phyloP scores from a whole-genome alignment of 2,329 filamentous ascomycete species.

The Fusarium dimerum region DNA sequence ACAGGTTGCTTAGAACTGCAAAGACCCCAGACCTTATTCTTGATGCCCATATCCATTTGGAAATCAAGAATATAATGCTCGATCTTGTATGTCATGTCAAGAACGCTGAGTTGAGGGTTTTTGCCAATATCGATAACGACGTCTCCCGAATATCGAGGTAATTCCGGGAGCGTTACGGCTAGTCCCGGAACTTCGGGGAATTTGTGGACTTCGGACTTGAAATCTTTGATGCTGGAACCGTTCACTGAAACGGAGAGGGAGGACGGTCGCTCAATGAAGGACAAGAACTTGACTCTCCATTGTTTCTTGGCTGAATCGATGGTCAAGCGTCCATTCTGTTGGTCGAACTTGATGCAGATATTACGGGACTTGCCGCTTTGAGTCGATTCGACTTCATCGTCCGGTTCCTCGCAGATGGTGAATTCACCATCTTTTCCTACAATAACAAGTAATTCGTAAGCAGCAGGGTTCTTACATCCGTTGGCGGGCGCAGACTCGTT shows the following conservation, averaged over 20 bases:
- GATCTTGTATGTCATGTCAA: constrained; percentile 17
- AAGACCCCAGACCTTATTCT: constrained; percentile 28
- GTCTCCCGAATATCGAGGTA: neutral
- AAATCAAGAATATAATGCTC: constrained; percentile 24
- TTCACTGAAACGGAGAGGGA: constrained; percentile 3
- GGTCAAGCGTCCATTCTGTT: constrained; percentile 8
- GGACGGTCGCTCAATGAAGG: constrained; percentile 1
- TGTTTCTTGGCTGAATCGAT: constrained; percentile 3
- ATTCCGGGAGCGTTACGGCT: constrained; percentile 9
- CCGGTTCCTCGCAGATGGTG: constrained; percentile 48
- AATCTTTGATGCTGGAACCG: neutral
- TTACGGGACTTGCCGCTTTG: neutral
- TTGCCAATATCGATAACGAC: constrained; percentile 8
- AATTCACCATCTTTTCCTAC: constrained; percentile 50
- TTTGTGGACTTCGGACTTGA: constrained; percentile 8
- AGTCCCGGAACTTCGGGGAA: constrained; percentile 15
- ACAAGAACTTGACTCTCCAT: constrained; percentile 22
- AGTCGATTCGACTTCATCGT: constrained; percentile 3
- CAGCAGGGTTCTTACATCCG: constrained; percentile 47
- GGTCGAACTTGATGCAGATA: constrained; percentile 2
- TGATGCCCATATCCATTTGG: constrained; percentile 29
- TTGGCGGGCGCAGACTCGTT: constrained; percentile 41
- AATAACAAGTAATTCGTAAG: constrained; percentile 50
- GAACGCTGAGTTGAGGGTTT: constrained; percentile 9
- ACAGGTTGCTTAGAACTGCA: constrained; percentile 13